Base-by-base conservation (phyloP, 2,329 filamentous ascomycete genomes). In the Xylariomycetidae sp. region DNA sequence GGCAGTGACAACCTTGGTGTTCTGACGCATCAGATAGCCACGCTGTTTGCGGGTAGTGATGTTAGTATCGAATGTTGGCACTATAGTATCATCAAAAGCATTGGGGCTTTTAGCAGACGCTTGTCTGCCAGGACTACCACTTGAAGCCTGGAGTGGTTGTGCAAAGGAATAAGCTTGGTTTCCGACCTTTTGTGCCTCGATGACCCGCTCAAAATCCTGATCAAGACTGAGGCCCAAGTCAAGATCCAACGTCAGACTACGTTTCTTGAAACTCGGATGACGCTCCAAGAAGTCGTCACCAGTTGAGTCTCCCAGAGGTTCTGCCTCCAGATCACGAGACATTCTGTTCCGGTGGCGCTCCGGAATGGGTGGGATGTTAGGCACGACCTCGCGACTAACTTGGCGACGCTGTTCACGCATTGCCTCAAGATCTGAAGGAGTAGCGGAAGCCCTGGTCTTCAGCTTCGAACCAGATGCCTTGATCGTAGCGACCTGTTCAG, bases 21-120 rank as follows among this genome's bases (percentile, higher is more conserved):
- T 98, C 53, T 98, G 90, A 53, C 92, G 82, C 90, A 97, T 98
- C 28, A 97, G 73, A 56, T 98, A 98, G 36, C 92, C 92, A 69
- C 94, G 89, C 89, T 96, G 85, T 79, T 72, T 72, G 48, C 62
- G 69, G 50, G 65, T 53, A 54, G 61, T 72, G 53, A 67, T 56
- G 73, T 88, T 80, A 87, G 82, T 72, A 39, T 43, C 19, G n/a
- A n/a, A n/a, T n/a, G n/a, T n/a, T n/a, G n/a, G n/a, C n/a, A n/a
- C n/a, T n/a, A n/a, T n/a, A n/a, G n/a, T n/a, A n/a, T n/a, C n/a
- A n/a, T n/a, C n/a, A n/a, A n/a, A n/a, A n/a, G n/a, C n/a, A n/a
- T n/a, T n/a, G n/a, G n/a, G n/a, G 32, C 29, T 42, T 33, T 43
- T 35, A 32, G 50, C 46, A 59, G 67, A 69, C 64, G 54, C 64